phyloP scores from a whole-genome alignment of 2,329 filamentous ascomycete species.

The Aureobasidium lini region DNA sequence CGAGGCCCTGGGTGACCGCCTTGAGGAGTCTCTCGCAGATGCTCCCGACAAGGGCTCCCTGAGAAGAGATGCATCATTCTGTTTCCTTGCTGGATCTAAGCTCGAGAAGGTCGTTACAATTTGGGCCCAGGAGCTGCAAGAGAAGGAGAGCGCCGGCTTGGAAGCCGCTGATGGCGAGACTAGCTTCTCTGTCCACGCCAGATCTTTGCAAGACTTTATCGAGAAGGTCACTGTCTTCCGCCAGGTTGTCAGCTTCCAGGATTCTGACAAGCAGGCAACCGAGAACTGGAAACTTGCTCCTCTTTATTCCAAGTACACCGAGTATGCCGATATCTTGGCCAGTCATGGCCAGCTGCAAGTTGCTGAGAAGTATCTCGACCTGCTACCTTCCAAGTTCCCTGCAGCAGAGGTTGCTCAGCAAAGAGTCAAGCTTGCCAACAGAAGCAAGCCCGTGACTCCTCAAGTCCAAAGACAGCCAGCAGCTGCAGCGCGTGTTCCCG shows the following conservation, averaged over 20 bases:
- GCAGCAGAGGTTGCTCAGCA: slow-evolving; percentile 81
- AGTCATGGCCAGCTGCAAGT: slow-evolving; percentile 78
- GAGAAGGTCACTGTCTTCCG: slow-evolving; percentile 98
- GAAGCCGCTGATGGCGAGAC: slow-evolving; percentile 61
- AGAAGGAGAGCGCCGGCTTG: slow-evolving; percentile 69
- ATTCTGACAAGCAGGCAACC: slow-evolving; percentile 61
- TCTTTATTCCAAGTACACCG: slow-evolving; percentile 90
- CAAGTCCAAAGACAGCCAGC: slow-evolving; percentile 37
- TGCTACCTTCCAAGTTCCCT: slow-evolving; percentile 75
- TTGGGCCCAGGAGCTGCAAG: slow-evolving; percentile 84
- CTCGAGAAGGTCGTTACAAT: slow-evolving; percentile 94
- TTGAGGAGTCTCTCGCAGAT: slow-evolving; percentile 59
- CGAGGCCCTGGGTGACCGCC: slow-evolving; percentile 85
- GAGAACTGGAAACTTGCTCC: slow-evolving; percentile 82
- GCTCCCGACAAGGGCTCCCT: slow-evolving; percentile 43
- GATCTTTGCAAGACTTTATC: slow-evolving; percentile 83
- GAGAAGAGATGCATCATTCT: slow-evolving; percentile 90
- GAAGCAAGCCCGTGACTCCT: slow-evolving; percentile 44
- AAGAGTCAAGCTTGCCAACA: slow-evolving; percentile 76
- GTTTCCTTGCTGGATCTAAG: slow-evolving; percentile 91
- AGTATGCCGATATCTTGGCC: slow-evolving; percentile 93
- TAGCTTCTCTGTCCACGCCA: slow-evolving; percentile 85
- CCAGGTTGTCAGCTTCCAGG: slow-evolving; percentile 83
- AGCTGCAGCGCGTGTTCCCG: slow-evolving; percentile 23
- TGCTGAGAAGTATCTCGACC: slow-evolving; percentile 84